These are phyloP conservation scores for Termitomyces sp. DNA, from an alignment of 768 basidiomycete genomes.

Conservation along the genomic window DNA sequence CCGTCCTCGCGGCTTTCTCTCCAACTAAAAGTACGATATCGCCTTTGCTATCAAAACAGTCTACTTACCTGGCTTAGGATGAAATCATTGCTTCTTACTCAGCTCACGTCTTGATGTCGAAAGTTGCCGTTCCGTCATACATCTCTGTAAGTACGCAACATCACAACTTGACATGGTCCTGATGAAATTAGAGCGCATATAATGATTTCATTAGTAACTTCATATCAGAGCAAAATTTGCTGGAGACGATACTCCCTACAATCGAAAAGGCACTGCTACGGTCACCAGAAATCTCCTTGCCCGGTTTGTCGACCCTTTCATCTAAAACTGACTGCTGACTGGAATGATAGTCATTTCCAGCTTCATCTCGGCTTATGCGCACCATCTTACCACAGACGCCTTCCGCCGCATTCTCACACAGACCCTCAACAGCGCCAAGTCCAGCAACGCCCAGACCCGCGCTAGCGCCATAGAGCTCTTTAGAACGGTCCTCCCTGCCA, in stretches of 20 bases:
- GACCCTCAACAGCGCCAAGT: constrained; percentile 65
- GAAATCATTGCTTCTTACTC: constrained; percentile 58
- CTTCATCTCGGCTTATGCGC: constrained; percentile 51
- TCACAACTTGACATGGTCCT: background rate
- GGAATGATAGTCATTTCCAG: constrained; percentile 43
- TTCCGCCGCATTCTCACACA: constrained; percentile 56
- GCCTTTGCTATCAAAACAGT: background rate
- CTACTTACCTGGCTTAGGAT: constrained; percentile 27
- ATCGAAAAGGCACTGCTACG: constrained; percentile 79
- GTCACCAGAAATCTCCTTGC: constrained; percentile 74
- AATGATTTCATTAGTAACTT: constrained; percentile 55
- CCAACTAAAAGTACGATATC: constrained; percentile 38
- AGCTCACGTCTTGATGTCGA: constrained; percentile 60
- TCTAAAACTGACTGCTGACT: background rate
- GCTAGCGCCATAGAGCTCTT: constrained; percentile 52
- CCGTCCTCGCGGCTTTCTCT: constrained; percentile 35
- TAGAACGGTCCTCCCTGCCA: constrained; percentile 34
- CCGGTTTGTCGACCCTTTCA: constrained; percentile 33
- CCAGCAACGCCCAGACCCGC: constrained; percentile 60
- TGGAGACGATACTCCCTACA: constrained; percentile 51
- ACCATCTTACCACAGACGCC: constrained; percentile 37
- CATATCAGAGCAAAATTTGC: constrained; percentile 46
- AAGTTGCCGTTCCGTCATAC: constrained; percentile 53
- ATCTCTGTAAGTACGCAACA: constrained; percentile 37
- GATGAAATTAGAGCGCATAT: constrained; percentile 38